phyloP scores from a whole-genome alignment of 2,329 filamentous ascomycete genomes.

The Fusarium sp. region DNA sequence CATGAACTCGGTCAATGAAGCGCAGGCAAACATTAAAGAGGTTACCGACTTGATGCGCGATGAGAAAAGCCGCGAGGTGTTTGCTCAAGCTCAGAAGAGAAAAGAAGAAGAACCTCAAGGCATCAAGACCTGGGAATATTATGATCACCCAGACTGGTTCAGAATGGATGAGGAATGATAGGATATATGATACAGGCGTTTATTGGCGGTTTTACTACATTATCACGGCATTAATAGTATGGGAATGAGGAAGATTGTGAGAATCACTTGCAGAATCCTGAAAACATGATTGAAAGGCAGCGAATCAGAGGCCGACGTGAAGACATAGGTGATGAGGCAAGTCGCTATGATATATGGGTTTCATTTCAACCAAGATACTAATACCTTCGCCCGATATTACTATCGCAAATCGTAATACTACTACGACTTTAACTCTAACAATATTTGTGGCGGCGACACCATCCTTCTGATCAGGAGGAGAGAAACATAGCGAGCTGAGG shows the following conservation, averaged over 20 bases:
- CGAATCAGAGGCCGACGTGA: not conserved
- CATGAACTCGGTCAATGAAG: constrained; percentile 58
- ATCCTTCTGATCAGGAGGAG: no score
- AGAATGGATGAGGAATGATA: constrained; percentile 45
- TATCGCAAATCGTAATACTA: no score
- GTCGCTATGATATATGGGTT: not conserved
- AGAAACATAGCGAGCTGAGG: no score
- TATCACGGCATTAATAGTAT: not conserved
- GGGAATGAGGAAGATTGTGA: not conserved
- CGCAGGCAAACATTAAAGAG: constrained; percentile 62
- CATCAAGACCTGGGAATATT: constrained; percentile 69
- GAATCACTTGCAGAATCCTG: not conserved
- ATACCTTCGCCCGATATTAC: no score
- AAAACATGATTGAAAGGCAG: not conserved
- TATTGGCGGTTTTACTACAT: constrained; percentile 2
- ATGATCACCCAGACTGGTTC: constrained; percentile 70
- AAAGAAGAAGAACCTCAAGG: constrained; percentile 64
- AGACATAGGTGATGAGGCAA: not conserved
- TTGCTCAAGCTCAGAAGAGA: constrained; percentile 65
- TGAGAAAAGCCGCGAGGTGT: constrained; percentile 60
- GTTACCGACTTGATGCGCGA: constrained; percentile 60
- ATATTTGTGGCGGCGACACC: no score
- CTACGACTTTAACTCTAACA: no score
- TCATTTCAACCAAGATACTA: not conserved
- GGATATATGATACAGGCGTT: constrained; percentile 1